Evolutionary conservation across 108 stramenopile species (phyloP).

Genomic region (Parietichytrium sp.): DNA sequence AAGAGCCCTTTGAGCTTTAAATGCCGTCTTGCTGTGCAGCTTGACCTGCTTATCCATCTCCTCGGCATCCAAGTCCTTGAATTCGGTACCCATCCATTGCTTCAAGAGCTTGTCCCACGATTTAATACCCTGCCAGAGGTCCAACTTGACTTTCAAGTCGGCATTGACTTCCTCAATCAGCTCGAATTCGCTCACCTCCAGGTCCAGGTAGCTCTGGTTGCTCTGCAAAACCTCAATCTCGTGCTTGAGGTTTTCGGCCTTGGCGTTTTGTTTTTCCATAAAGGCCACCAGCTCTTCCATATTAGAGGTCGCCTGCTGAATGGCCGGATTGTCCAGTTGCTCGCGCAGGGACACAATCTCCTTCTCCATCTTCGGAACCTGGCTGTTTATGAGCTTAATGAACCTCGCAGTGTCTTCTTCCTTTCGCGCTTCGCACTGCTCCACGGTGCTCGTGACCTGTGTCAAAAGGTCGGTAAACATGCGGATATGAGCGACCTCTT

Average conservation of each 20-base stretch:
- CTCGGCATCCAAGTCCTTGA: conserved; percentile 56
- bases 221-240: conserved; percentile 59
- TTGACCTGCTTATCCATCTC: conserved; percentile 60
- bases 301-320: conserved; percentile 47
- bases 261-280: conserved; percentile 48
- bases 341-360: conserved; percentile 57
- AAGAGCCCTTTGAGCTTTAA: conserved; percentile 59
- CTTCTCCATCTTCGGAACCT: conserved; percentile 49
- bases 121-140: conserved; percentile 60
- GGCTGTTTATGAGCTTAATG: conserved; percentile 47
- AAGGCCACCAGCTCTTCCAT: conserved; percentile 53
- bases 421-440: conserved; percentile 57
- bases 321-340: conserved; percentile 55
- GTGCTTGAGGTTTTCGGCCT: conserved; percentile 46
- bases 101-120: conserved; percentile 55
- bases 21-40: conserved; percentile 50
- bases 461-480: conserved; percentile 58
- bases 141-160: conserved; percentile 60
- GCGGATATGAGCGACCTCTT: conserved; percentile 55
- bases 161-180: conserved; percentile 58
- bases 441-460: conserved; percentile 52
- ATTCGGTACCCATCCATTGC: conserved; percentile 54
- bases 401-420: conserved; percentile 65
- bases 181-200: conserved; percentile 62
- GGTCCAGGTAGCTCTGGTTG: conserved; percentile 54